Base-by-base conservation (phyloP, 23 red algal species). In the Gracilariopsis chorda region DNA sequence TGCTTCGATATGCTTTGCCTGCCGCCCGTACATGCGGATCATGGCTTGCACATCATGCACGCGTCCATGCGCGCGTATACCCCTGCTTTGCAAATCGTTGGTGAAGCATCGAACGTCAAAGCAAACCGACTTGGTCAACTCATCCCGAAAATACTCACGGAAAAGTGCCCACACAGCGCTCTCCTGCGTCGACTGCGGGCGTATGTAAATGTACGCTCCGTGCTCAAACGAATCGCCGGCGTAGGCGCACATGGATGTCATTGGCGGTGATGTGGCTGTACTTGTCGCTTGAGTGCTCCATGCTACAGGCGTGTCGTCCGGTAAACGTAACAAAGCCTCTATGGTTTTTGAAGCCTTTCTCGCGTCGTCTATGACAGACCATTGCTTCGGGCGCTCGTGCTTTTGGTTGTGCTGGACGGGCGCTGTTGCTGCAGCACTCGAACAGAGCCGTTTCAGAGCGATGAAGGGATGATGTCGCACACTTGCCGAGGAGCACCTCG, bases 211-310 rank as follows among this genome's bases (percentile, higher is more conserved):
- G 39, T 42, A 44, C 4, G 12, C 33, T 46, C 67, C 67, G 13
- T 46, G 20, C 20, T 73, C 39, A 46, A 73, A 73, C 0, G 67
- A 3, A 23, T 73, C 40, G 2, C 67, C 67, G 7, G 67, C 40
- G 14, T 73, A 73, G 2, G 20, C 67, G 67, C 67, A 73, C 40
- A 73, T 39, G 40, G 67, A 45, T 7, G 47, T 24, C 67, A 73
- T 47, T 28, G 67, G 39, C 29, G 67, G 40, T 46, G 67, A 73
- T 46, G 39, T 25, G 23, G n/a, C 25, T 0, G 67, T 36, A 73
- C n/a, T 36, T 23, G 47, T 27, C 7, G 67, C 67, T 36, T 73
- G 67, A 73, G 67, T 4, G 67, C 67, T 73, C 67, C 67, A 73
- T 73, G 67, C 67, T 16, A 73, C 67, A 14, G 67, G 16, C 47